Percentiles rank a stretch among this genome's conserved stretches.
Conservation (phyloP, 164 flowering plant genomes). For the Cinnamomum micranthum region DNA sequence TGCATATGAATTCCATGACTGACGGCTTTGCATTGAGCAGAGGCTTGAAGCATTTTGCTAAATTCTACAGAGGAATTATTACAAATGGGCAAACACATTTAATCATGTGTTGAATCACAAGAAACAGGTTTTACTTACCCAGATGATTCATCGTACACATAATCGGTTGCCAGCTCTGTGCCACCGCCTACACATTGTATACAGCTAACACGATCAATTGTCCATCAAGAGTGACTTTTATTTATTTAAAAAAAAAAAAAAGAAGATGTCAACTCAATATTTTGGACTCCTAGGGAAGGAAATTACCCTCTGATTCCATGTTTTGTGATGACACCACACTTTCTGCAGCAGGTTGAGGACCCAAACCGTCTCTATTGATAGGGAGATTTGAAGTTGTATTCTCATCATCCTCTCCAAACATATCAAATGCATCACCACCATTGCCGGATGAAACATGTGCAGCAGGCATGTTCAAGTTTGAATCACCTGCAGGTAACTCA, state of each 20-base stretch:
- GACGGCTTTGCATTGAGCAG: not conserved
- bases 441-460: conserved; percentile 23
- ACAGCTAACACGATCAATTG: conserved; percentile 1
- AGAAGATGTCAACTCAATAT: conserved; percentile 2
- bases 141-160: conserved; percentile 81
- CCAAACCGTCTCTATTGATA: conserved; percentile 19
- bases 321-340: conserved; percentile 6
- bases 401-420: conserved; percentile 84
- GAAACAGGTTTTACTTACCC: conserved; percentile 47
- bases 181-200: conserved; percentile 29
- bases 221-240: not conserved
- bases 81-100: not conserved
- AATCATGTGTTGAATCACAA: not conserved
- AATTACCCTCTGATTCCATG: conserved; percentile 26
- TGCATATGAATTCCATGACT: not conserved
- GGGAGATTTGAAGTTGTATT: conserved; percentile 27
- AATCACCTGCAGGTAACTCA: conserved; percentile 18
- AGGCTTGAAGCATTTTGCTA: too few relatives aligned
- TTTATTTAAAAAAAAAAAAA: too few relatives aligned
- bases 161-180: conserved; percentile 55
- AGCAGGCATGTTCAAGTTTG: conserved; percentile 13
- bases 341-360: conserved; percentile 32
- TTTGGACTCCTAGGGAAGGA: not conserved
- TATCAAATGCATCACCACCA: conserved; percentile 56
- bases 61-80: not conserved